Evolutionary conservation across 192 early-diverging fungal genomes (phyloP), one percentile per base, ranked within the genome.

Genomic region (Coemansia sp.): DNA sequence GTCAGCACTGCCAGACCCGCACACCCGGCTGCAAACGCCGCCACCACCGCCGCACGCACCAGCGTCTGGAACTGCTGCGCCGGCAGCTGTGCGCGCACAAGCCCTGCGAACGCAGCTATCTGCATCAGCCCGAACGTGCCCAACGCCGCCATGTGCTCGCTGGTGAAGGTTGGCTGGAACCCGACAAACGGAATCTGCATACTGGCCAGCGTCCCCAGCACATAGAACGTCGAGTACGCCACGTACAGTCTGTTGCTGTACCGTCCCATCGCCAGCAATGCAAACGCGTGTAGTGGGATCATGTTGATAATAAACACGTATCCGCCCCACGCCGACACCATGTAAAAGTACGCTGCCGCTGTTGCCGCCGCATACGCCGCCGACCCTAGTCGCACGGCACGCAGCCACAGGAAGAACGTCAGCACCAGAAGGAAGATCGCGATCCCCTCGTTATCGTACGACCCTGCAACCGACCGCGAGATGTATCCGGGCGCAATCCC

Each of bases 141-240:
- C 41, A 99, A 79, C 0, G 98, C 96, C 12, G 96, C 98, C 98
- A 99, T 99, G 70, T 99, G 98, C 84, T 99, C 98, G 78, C 90
- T 93, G 10, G 97, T 99, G 37, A 90, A 83, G 0, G 94, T 94
- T 8, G 98, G 97, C 77, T 95, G 94, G 88, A 99, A 99, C 0
- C 97, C 97, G 12, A 99, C 98, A 89, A 99, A 99, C 22, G 98
- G 98, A 69, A 99, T 93, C 73, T 97, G 92, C 98, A 99, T 99
- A 10, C 95, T 96, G 66, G 93, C 86, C 40, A 99, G 80, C 10
- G 96, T 99, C 19, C 98, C 98, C 36, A 98, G 80, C 7, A 91
- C 92, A 77, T 98, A 99, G 66, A 98, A 99, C n/a, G 96, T 95
- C 51, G 93, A 96, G 82, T 99, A 99, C 3, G 97, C 87, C 0